Percentiles rank a stretch among this genome's conserved stretches.
Conservation (phyloP, 306 rosid genomes). For the Sicyos baderoa region DNA sequence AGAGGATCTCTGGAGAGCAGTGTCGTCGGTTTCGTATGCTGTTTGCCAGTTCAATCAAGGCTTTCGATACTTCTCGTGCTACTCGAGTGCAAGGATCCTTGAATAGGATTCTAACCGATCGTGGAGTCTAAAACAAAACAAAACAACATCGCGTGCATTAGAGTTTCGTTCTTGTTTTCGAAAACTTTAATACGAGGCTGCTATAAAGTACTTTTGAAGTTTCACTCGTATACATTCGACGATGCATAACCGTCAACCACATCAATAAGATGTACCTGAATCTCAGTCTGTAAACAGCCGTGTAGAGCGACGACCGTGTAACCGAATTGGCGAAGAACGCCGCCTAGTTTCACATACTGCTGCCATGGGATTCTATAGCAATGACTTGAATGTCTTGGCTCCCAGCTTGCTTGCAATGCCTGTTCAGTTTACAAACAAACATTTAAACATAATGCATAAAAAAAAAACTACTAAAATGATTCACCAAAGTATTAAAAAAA, state of each 20-base stretch:
- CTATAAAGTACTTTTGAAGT: no score
- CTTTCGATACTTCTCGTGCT: slow-evolving; percentile 71
- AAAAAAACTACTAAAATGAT: background rate
- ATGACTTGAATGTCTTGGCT: slow-evolving; percentile 82
- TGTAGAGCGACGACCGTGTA: slow-evolving; percentile 87
- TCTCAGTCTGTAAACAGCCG: slow-evolving; percentile 79
- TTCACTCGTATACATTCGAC: background rate
- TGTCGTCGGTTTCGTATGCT: slow-evolving; percentile 71
- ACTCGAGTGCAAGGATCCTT: slow-evolving; percentile 78
- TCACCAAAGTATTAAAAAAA: slow-evolving; percentile 5
- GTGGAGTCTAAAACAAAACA: slow-evolving; percentile 44
- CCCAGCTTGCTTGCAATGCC: slow-evolving; percentile 97
- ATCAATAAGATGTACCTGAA: slow-evolving; percentile 45
- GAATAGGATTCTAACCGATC: slow-evolving; percentile 62
- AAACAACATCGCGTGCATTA: background rate
- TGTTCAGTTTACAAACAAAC: slow-evolving; percentile 25
- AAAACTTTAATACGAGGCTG: no score
- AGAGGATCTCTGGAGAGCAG: slow-evolving; percentile 84
- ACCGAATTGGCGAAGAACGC: slow-evolving; percentile 85
- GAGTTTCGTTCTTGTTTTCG: no score
- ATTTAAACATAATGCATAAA: background rate
- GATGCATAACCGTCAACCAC: background rate
- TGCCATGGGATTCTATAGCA: slow-evolving; percentile 80
- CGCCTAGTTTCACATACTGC: slow-evolving; percentile 81
- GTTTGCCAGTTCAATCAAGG: slow-evolving; percentile 58